Base-by-base conservation (phyloP, 805 yeast genomes). In the Ogataea henricii region DNA sequence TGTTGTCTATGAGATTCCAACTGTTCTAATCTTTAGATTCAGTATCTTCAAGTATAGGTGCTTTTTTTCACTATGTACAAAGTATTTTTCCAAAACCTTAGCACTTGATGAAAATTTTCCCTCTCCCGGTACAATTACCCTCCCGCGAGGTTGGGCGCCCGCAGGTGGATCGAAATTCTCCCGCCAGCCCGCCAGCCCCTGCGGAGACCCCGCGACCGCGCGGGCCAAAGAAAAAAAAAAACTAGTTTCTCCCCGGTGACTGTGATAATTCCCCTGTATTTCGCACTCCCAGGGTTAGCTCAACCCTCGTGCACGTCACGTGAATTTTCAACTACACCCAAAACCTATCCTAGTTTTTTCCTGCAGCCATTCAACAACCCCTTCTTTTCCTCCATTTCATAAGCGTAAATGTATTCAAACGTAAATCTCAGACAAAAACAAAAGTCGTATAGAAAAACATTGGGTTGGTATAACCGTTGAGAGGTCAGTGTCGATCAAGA, bases 391-490 rank as follows among this genome's bases (percentile, higher is more conserved):
- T n/a, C n/a, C n/a, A 18, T 10, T 34, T 17, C n/a, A 34, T 34
- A 34, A 51, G 54, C 54, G 51, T 51, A 47, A 45, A 47, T 49
- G 43, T 39, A 46, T 42, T 34, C 35, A 43, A 44, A 44, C 43
- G 49, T 41, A 42, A 47, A 45, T 47, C 46, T 41, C 51, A 42
- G 27, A 37, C 51, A 42, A 30, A 36, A 44, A 26, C 37, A 13
- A 36, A 43, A 22, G 43, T 26, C 47, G 47, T 44, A 38, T 32
- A 44, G 37, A 42, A 34, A 33, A 40, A 33, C 38, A 40, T 16
- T 21, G 38, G 38, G 45, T 22, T 29, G 29, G n/a, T n/a, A 16
- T 34, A 20, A 17, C 37, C 17, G 13, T 23, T 20, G 7, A 8
- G 6, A 34, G 23, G 37, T 17, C 23, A 20, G 21, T 8, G 21